phyloP scores from a whole-genome alignment of 2,329 filamentous ascomycete species.

The Xylaria sp. region DNA sequence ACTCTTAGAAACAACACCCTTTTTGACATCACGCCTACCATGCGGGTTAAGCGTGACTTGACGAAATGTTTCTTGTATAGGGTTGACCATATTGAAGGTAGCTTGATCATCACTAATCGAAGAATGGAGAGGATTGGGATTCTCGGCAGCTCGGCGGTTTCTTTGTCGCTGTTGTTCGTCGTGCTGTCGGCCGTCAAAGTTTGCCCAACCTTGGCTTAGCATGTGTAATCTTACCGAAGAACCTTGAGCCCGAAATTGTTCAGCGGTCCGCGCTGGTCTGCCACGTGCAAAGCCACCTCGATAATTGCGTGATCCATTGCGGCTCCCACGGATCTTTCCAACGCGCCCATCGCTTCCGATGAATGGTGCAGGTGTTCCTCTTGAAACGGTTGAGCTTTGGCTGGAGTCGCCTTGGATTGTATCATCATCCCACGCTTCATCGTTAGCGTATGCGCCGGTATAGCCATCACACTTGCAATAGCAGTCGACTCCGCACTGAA shows the following conservation, averaged over 20 bases:
- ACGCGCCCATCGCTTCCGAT: constrained; percentile 20
- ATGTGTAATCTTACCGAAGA: constrained; percentile 6
- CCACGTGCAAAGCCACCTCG: constrained; percentile 26
- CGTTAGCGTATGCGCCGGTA: constrained; percentile 45
- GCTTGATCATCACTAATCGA: neutral
- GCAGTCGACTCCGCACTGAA: constrained; percentile 46
- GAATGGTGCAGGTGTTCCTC: constrained; percentile 28
- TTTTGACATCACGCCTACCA: constrained; percentile 38
- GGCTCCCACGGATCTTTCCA: constrained; percentile 19
- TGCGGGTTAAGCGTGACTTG: constrained; percentile 40
- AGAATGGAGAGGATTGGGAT: neutral
- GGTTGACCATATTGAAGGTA: neutral
- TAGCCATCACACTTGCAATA: constrained; percentile 44
- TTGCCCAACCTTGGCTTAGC: constrained; percentile 26
- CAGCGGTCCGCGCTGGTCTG: neutral
- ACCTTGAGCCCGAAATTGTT: neutral
- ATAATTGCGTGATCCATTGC: constrained; percentile 7
- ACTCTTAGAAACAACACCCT: constrained; percentile 31
- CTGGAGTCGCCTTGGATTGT: neutral
- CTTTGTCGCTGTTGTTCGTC: constrained; percentile 35
- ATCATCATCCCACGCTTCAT: constrained; percentile 37
- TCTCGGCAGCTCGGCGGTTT: neutral
- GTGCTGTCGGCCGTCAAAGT: constrained; percentile 39
- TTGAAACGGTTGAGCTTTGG: neutral
- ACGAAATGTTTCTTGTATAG: constrained; percentile 41